Evolutionary conservation across 192 early-diverging fungal genomes (phyloP), one percentile per base, ranked within the genome.

Genomic region (Irineochytrium annulatum): DNA sequence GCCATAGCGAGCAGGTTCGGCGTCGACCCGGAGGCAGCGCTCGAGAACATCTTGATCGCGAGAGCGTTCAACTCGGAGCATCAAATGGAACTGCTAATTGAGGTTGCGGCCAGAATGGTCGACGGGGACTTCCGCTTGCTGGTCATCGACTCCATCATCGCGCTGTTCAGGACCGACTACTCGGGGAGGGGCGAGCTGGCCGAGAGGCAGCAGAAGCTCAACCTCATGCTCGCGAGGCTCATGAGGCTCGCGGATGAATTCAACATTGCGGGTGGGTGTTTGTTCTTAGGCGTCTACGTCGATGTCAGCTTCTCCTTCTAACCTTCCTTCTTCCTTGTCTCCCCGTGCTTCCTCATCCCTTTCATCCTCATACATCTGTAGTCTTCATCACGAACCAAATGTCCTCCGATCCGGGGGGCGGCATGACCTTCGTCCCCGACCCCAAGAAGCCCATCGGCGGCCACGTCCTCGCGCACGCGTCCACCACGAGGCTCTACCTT

Each of bases 11-110:
- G 77, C 20, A 75, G 90, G 3, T 92, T 87, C 71, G 78, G 73
- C 0, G 55, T 73, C 20, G 74, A 76, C 44, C 48, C 56, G 13
- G 86, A 87, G 14, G 73, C 76, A 3, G 81, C 81, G 0, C 70
- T 93, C 5, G 87, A 91, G 31, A 91, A 93, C 59, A 87, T 93
- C 52, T 52, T 85, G 20, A 77, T 84, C 35, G 91, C 91, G 1
- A 77, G 91, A 16, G 91, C 91, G 0, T 89, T 78, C 66, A 93
- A 89, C 59, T 85, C 82, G 5, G 91, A 93, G 33, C 90, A 92
- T 34, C 91, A 93, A 64, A 65, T 65, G 63, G 63, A 65, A 13
- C 63, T 65, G 29, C 79, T 93, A 33, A 81, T 79, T 31, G 84
- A 90, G 48, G 60, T 91, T 1, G 83, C 85, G 29, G 86, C 83